These are phyloP conservation scores for Lasiodiplodia citricola DNA, from an alignment of 2,329 filamentous ascomycete species.

Conservation along the genomic window DNA sequence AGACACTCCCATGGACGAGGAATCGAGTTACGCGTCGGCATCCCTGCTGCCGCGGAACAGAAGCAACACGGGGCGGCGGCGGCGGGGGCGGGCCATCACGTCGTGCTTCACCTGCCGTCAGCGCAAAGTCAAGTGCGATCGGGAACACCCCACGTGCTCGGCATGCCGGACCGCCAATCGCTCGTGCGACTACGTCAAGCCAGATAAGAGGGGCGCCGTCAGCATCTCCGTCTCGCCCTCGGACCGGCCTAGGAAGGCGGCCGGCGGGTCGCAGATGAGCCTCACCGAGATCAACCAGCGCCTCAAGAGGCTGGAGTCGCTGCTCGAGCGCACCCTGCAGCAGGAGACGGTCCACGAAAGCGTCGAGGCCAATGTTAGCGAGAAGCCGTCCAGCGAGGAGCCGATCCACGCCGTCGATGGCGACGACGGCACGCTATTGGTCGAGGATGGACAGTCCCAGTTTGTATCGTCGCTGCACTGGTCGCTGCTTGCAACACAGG, in stretches of 20 bases:
- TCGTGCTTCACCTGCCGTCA: conserved; percentile 45
- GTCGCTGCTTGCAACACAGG: conserved; percentile 41
- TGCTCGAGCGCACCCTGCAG: too few relatives aligned
- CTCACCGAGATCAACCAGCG: background rate
- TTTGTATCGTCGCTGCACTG: conserved; percentile 47
- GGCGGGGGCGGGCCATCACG: conserved; percentile 33
- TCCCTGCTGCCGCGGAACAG: too few relatives aligned
- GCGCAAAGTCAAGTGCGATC: conserved; percentile 46
- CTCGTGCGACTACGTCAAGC: conserved; percentile 37
- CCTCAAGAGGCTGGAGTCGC: too few relatives aligned
- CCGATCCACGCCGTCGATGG: conserved; percentile 41
- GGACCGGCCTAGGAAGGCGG: background rate
- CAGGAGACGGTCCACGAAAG: too few relatives aligned
- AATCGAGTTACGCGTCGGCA: too few relatives aligned
- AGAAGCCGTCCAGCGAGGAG: conserved; percentile 36
- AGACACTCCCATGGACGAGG: too few relatives aligned
- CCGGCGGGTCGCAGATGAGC: background rate
- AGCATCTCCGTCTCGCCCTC: background rate
- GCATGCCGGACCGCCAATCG: conserved; percentile 44
- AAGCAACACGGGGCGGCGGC: too few relatives aligned
- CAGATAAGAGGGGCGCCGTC: background rate
- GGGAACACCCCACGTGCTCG: conserved; percentile 43
- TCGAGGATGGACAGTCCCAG: conserved; percentile 39
- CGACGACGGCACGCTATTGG: conserved; percentile 41
- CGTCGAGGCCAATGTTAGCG: conserved; percentile 31